A percentile compares a stretch with the other conserved stretches of the same genome.
Evolutionary conservation across 2,329 filamentous ascomycete species (phyloP).

Genomic region (Claviceps sp.): DNA sequence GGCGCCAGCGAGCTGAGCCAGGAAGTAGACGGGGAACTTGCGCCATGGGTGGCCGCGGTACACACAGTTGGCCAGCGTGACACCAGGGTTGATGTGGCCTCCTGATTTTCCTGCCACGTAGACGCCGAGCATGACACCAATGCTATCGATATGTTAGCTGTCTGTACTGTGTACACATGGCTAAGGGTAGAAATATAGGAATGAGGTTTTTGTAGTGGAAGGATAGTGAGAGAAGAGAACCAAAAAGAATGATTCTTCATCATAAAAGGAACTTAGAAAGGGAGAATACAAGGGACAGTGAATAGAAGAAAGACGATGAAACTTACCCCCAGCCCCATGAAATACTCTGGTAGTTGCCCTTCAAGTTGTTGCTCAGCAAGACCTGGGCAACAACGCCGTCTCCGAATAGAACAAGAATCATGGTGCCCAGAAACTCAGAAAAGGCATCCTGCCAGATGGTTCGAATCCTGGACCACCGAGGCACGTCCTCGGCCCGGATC

Average conservation of each 20-base stretch:
- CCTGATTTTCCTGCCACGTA: slow-evolving; percentile 54
- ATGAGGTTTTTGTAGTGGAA: too few species aligned
- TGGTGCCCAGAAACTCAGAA: slow-evolving; percentile 55
- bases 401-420: slow-evolving; percentile 56
- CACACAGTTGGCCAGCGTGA: slow-evolving; percentile 56
- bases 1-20: slow-evolving; percentile 54
- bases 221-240: too few species aligned
- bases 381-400: slow-evolving; percentile 62
- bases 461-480: slow-evolving; percentile 39
- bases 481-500: slow-evolving; percentile 13
- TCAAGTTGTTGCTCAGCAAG: slow-evolving; percentile 35
- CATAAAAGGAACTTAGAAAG: background rate
- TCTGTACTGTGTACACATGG: too few species aligned
- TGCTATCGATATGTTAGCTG: slow-evolving; percentile 18
- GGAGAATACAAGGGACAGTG: background rate
- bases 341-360: slow-evolving; percentile 36
- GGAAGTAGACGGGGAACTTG: slow-evolving; percentile 53
- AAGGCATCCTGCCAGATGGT: slow-evolving; percentile 42
- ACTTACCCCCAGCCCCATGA: slow-evolving; percentile 37
- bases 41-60: slow-evolving; percentile 56
- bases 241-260: background rate
- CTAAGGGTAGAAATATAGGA: too few species aligned
- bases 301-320: background rate
- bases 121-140: slow-evolving; percentile 57
- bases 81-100: slow-evolving; percentile 57